A percentile compares a stretch with the other conserved stretches of the same genome.
Conservation (phyloP, 148 eudicot genomes). For the Camellia japonica region DNA sequence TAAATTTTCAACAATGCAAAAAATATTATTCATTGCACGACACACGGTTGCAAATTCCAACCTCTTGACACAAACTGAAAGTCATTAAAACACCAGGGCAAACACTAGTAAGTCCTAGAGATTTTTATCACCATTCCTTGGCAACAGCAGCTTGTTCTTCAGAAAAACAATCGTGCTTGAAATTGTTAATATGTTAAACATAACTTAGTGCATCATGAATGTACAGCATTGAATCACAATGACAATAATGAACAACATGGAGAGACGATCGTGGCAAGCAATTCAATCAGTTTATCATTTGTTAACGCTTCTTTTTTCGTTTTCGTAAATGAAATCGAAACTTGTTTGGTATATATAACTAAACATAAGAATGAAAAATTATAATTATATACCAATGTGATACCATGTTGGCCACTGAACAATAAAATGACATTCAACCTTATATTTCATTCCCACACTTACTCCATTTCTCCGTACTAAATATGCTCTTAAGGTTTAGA, state of each 20-base stretch:
- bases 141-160: constrained; percentile 54
- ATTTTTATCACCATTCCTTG: constrained; percentile 56
- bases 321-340: too few relatives aligned
- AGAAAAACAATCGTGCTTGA: constrained; percentile 68
- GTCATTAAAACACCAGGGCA: background rate
- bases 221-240: background rate
- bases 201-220: too few relatives aligned
- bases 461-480: too few relatives aligned
- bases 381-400: too few relatives aligned
- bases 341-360: too few relatives aligned
- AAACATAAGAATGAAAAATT: too few relatives aligned
- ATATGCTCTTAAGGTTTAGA: too few relatives aligned
- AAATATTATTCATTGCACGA: background rate
- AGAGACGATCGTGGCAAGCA: background rate
- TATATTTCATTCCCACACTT: too few relatives aligned
- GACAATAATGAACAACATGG: background rate
- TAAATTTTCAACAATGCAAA: background rate
- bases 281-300: background rate
- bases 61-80: background rate
- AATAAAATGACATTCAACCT: too few relatives aligned
- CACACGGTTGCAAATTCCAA: background rate
- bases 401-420: too few relatives aligned
- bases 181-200: background rate
- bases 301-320: too few relatives aligned
- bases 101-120: background rate